Conservation (phyloP, 2,329 filamentous ascomycete genomes). For the Colletotrichum endophyticum region DNA sequence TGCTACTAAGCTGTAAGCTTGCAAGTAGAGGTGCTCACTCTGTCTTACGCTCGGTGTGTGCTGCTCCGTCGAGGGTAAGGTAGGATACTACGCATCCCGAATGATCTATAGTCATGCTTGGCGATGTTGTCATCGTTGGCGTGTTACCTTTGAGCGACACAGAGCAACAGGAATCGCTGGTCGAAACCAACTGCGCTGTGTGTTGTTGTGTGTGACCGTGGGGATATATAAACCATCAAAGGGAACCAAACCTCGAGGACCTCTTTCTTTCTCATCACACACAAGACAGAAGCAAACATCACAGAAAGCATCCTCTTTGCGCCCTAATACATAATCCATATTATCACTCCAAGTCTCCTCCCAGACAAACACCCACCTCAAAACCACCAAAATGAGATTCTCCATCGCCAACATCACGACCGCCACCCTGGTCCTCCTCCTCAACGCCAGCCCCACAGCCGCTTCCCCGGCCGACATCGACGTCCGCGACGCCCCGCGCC, state of each 20-base stretch:
- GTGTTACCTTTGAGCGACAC: not conserved
- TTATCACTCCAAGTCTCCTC: not conserved
- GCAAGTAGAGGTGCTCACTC: not conserved
- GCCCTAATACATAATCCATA: not conserved
- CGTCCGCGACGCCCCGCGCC: not conserved
- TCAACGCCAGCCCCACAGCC: conserved; percentile 14
- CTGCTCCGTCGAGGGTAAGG: not conserved
- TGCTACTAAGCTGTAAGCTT: not conserved
- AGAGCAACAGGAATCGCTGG: not conserved
- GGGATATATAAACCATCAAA: not conserved
- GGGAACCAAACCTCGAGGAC: not conserved
- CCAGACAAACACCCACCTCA: not conserved
- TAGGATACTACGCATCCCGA: not conserved
- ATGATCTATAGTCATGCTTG: not conserved
- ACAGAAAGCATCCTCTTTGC: not conserved
- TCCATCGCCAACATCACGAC: conserved; percentile 23
- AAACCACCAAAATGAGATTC: conserved; percentile 16
- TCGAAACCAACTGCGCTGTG: not conserved
- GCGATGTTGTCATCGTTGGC: conserved; percentile 2
- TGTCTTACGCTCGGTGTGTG: not conserved
- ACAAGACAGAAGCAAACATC: not conserved
- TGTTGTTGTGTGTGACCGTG: not conserved
- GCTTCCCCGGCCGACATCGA: conserved; percentile 23
- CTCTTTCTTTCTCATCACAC: not conserved
- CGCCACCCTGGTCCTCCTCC: conserved; percentile 9